Evolutionary conservation across 768 basidiomycete species (phyloP), one percentile per base, ranked within the genome.

Genomic region (Leccinum subtestaceum): DNA sequence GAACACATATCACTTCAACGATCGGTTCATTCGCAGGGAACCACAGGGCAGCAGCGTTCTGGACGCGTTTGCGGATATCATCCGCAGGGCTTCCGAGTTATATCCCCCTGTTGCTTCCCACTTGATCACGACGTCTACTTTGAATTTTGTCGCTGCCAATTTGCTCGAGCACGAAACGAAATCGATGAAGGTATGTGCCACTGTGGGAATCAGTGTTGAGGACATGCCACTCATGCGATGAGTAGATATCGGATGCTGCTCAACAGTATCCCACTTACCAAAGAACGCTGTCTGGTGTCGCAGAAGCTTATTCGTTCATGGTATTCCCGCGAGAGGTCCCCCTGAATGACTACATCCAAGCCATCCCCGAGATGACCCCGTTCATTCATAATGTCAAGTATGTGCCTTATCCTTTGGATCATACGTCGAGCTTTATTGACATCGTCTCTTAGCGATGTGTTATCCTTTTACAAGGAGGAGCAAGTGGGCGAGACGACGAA

Each of bases 231-330:
- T 50, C 21, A 34, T 12, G 13, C 11, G 1, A 52, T 6, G 31
- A 32, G 12, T 40, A 59, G 53, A 59, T 29, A 12, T 48, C 46
- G 15, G 12, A 23, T 8, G 21, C 55, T 47, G 55, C 55, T n/a
- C 12, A 36, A 48, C 29, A 48, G 23, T 55, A 48, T 55, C 31
- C 19, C 32, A 48, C 21, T 15, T 55, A 25, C 46, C 55, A 46
- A 21, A 31, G 55, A 19, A 34, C 21, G 4, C 5, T 55, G 55
- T 32, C 55, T 19, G 55, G 55, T 48, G 45, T 15, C 21, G 15
- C 46, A 15, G 29, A 38, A 6, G 52, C 46, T 47, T 55, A 69
- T 68, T 3, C 65, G 7, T 52, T 34, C 32, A 52, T 52, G 51
- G 51, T 52, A 8, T 52, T 52, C 51, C 32, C 51, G 32, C 31